phyloP scores from a whole-genome alignment of 2,329 filamentous ascomycete genomes.

The Lithohypha guttulata region DNA sequence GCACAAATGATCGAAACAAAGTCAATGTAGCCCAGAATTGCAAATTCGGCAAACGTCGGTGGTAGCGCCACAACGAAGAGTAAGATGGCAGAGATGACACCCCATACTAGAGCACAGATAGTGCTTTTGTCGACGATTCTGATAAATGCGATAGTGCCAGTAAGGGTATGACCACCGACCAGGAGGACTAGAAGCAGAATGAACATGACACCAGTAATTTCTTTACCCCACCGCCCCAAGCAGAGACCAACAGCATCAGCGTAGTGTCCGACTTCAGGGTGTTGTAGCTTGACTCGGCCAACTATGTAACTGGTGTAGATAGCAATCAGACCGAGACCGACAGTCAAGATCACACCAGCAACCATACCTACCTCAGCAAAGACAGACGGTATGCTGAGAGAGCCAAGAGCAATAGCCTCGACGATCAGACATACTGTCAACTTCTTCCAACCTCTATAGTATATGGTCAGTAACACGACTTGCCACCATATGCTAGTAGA shows the following conservation, averaged over 20 bases:
- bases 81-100: constrained; percentile 33
- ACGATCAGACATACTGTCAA: constrained; percentile 41
- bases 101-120: constrained; percentile 34
- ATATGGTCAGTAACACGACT: not conserved
- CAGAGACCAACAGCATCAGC: constrained; percentile 35
- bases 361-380: constrained; percentile 39
- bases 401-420: constrained; percentile 40
- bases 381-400: constrained; percentile 35
- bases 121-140: constrained; percentile 30
- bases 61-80: constrained; percentile 27
- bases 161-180: constrained; percentile 35
- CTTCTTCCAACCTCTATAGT: constrained; percentile 37
- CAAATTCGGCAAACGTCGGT: constrained; percentile 29
- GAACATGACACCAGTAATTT: constrained; percentile 34
- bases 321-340: constrained; percentile 31
- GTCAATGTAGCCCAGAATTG: constrained; percentile 30
- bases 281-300: constrained; percentile 30
- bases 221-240: constrained; percentile 33
- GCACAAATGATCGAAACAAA: constrained; percentile 27
- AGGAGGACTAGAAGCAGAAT: constrained; percentile 33
- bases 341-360: constrained; percentile 33
- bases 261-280: constrained; percentile 34
- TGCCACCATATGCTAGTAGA: too few species aligned
- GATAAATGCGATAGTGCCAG: constrained; percentile 37
- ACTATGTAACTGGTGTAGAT: constrained; percentile 35